Evolutionary conservation across 768 basidiomycete species (phyloP), one percentile per base, ranked within the genome.

Genomic region (Macrolepiota fuliginosa): DNA sequence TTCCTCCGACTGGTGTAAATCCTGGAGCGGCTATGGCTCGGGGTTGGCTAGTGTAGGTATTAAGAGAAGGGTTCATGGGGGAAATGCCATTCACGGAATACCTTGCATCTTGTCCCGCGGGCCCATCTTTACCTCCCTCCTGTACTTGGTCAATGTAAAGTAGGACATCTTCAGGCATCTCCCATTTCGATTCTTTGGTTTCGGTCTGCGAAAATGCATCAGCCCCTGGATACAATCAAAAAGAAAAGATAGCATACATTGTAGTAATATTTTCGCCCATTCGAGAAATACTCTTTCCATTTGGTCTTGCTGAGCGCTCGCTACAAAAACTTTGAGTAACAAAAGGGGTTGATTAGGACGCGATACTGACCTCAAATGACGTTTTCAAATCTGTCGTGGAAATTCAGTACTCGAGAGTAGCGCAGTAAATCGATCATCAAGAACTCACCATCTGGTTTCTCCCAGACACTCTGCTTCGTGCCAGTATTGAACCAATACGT

Each of bases 261-360:
- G 65, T 94, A 93, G 72, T 92, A 95, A 71, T 95, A 95, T 70
- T 94, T 94, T 66, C 94, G 77, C 29, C 93, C 94, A 55, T 91
- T 91, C 2, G 92, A 92, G 65, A 92, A 91, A 72, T 98, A 99
- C 73, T 97, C 94, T 71, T 96, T 97, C 96, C 96, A 98, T 75
- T 86, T 85, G 12, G 96, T 97, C 73, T 93, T 81, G 35, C 83
- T 87, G 53, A 98, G 77, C n/a, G 94, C 94, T 69, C 88, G 86
- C 91, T 96, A 67, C 22, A 58, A 62, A 15, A 49, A 49, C 51
- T 40, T 39, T 58, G 46, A 64, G 46, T 58, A 55, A 65, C 55
- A 66, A 27, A 46, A 47, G 29, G 27, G 19, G 61, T 51, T 29
- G 67, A 35, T 53, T 39, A 60, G 62, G 53, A 37, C 51, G 46